Conservation (phyloP, 225 moss, liverwort and hornwort species). For the Physcomitrellopsis africana region DNA sequence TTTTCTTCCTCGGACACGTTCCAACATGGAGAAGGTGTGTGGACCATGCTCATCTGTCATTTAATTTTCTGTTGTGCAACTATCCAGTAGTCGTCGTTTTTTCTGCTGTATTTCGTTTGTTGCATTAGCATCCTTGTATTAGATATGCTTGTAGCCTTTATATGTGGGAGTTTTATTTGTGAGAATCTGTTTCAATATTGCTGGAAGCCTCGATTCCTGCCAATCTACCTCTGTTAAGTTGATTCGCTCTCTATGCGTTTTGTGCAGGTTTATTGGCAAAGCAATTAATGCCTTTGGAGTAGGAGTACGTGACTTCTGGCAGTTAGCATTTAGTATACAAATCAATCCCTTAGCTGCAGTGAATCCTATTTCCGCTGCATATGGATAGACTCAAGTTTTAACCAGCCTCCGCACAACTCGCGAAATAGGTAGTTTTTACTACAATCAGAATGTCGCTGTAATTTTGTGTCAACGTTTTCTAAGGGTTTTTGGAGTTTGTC, state of each 20-base stretch:
- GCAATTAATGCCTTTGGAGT: conserved; percentile 51
- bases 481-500: conserved; percentile 5
- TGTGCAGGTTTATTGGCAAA: conserved; percentile 53
- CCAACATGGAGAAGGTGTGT: conserved; percentile 56
- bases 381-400: conserved; percentile 35
- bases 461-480: conserved; percentile 20
- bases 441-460: conserved; percentile 13
- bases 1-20: conserved; percentile 59
- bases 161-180: neutral
- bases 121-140: neutral
- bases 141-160: neutral
- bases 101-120: neutral
- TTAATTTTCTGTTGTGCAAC: conserved; percentile 3
- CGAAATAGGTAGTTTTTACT: conserved; percentile 17
- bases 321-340: conserved; percentile 92
- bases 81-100: neutral
- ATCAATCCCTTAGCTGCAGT: conserved; percentile 94
- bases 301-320: conserved; percentile 78
- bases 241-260: conserved; percentile 12
- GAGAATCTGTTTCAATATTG: no score
- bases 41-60: conserved; percentile 14
- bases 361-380: conserved; percentile 51
- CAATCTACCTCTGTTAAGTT: conserved; percentile 12
- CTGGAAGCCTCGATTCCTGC: neutral
- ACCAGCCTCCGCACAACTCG: conserved; percentile 1